phyloP scores from a whole-genome alignment of 805 yeast species.

The Suhomyces tanzawaensis region DNA sequence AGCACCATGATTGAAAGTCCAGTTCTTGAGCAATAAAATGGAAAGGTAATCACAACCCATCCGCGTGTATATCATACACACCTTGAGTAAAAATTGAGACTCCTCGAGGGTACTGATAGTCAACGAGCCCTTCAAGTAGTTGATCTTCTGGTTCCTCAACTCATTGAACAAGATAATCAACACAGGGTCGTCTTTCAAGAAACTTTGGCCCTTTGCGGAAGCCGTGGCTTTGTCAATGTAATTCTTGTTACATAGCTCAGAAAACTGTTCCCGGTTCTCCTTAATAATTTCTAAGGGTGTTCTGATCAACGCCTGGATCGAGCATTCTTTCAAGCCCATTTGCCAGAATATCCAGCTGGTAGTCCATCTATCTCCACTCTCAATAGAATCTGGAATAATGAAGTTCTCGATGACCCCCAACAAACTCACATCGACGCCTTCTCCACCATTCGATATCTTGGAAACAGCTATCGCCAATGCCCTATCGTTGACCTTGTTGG shows the following conservation, averaged over 20 bases:
- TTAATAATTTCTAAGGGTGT: conserved; percentile 41
- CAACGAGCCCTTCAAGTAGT: conserved; percentile 50
- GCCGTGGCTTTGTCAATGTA: conserved; percentile 5
- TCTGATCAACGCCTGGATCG: conserved; percentile 66
- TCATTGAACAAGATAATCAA: conserved; percentile 62
- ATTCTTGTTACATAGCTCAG: conserved; percentile 17
- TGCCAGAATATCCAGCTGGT: conserved; percentile 81
- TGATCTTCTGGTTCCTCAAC: conserved; percentile 52
- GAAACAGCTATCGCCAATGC: conserved; percentile 80
- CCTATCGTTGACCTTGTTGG: conserved; percentile 63
- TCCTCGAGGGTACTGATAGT: conserved; percentile 49
- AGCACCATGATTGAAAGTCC: conserved; percentile 51
- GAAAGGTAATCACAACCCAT: conserved; percentile 92
- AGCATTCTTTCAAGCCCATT: conserved; percentile 33
- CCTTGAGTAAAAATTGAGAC: conserved; percentile 57
- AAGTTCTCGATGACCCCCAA: conserved; percentile 46
- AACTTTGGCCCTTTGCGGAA: conserved; percentile 27
- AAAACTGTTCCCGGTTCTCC: conserved; percentile 19
- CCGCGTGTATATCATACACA: conserved; percentile 65
- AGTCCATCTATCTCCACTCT: conserved; percentile 74
- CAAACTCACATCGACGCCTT: conserved; percentile 23
- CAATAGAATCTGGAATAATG: conserved; percentile 56
- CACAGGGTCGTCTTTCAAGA: conserved; percentile 78
- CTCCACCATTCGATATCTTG: conserved; percentile 27
- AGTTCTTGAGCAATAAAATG: conserved; percentile 56